Evolutionary conservation across 2,329 filamentous ascomycete species (phyloP), one percentile per base, ranked within the genome.

Genomic region (Davidsoniella virescens): DNA sequence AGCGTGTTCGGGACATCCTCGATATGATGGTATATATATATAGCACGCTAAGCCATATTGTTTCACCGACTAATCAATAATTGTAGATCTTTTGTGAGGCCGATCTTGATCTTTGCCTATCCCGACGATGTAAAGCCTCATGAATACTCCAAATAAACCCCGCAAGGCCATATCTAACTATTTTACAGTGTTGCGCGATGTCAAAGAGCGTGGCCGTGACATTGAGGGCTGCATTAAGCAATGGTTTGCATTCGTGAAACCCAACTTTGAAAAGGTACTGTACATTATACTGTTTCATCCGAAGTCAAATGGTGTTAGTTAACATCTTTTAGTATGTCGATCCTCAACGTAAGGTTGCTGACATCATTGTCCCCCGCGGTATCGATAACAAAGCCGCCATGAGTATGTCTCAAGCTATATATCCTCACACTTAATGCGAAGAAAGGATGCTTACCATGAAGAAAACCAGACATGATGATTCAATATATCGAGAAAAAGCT

Each of bases 161-260:
- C 29, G 26, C 38, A 8, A 43, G n/a, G 8, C 10, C n/a, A 16
- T 29, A 7, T 20, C 37, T 43, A 20, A 42, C 3, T n/a, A n/a
- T 9, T n/a, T 33, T 17, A 1, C 54, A 87, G 83, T 93, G 57
- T 69, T 87, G 37, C 83, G 92, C 60, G 92, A 98, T 65, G 86
- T 96, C 18, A 78, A 78, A 58, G 86, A 94, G 59, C 80, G 92
- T 59, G 90, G 85, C 2, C 77, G 92, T 61, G 90, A 94, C 60
- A 84, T 96, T 51, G 84, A 95, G 61, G 92, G 92, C 39, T 90
- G 88, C 60, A 88, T 98, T 63, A 96, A 96, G 65, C 92, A 98
- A 64, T 98, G 92, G 92, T 95, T 96, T 63, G 70, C 69, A 9
- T 98, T 84, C 62, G 92, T 98, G 41, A 98, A 98, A 65, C 92